Conservation (phyloP, 345 rosid species). For the Punica granatum region DNA sequence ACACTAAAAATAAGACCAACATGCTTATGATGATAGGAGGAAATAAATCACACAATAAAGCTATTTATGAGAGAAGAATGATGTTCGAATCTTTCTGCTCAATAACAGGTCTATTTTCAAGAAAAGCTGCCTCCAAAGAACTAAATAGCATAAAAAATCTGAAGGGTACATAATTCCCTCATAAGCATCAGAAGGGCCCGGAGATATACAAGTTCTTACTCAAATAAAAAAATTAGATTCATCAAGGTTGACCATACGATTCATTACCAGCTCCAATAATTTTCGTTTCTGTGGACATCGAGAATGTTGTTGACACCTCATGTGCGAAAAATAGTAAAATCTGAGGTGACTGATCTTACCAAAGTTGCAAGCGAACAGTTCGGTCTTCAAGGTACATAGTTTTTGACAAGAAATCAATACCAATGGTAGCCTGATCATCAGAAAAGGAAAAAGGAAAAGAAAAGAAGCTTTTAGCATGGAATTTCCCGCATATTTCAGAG, state of each 20-base stretch:
- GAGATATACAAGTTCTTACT: not conserved
- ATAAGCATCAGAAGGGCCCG: no score
- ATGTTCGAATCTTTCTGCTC: no score
- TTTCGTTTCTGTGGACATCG: not conserved
- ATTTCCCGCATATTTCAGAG: not conserved
- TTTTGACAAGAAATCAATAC: slow-evolving; percentile 86
- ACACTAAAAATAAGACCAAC: not conserved
- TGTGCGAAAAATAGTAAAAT: not conserved
- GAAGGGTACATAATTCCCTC: no score
- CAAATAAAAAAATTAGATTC: not conserved
- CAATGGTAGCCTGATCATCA: slow-evolving; percentile 69
- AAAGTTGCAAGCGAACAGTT: slow-evolving; percentile 83
- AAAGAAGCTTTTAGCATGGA: not conserved
- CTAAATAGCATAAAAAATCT: no score
- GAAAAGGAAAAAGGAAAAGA: not conserved
- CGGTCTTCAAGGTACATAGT: slow-evolving; percentile 95
- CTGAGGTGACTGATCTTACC: slow-evolving; percentile 28
- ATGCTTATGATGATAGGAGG: not conserved
- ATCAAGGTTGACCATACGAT: not conserved
- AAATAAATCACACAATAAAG: no score
- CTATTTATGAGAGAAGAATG: no score
- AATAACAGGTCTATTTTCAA: no score
- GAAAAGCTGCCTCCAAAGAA: no score
- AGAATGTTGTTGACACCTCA: not conserved
- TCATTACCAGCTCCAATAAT: not conserved